Conservation (phyloP, 108 stramenopile species). For the Skeletonema menzelii region DNA sequence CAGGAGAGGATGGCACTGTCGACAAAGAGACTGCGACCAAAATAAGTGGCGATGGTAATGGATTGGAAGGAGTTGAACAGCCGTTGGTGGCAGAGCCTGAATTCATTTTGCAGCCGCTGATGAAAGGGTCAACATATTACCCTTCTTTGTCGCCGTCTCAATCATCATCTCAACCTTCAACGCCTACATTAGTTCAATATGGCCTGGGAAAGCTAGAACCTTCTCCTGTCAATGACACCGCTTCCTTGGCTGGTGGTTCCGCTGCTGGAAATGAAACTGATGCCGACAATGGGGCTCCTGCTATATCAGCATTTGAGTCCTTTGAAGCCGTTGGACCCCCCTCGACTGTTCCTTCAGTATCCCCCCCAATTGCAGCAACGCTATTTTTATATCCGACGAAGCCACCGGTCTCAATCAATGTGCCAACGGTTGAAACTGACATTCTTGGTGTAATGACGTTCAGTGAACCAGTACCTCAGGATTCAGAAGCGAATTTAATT, state of each 20-base stretch:
- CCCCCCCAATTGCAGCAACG: background rate
- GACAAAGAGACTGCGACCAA: background rate
- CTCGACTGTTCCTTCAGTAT: background rate
- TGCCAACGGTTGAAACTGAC: background rate
- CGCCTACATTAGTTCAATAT: background rate
- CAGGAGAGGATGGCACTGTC: background rate
- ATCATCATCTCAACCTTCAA: background rate
- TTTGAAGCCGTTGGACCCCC: background rate
- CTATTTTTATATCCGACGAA: background rate
- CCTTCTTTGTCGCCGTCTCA: slow-evolving; percentile 24
- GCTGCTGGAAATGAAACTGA: background rate
- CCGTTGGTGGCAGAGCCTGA: background rate
- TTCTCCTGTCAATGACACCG: background rate
- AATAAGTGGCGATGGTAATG: background rate
- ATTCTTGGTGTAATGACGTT: background rate
- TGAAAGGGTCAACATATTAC: slow-evolving; percentile 3
- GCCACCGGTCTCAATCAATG: background rate
- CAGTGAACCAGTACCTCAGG: background rate
- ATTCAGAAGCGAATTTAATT: background rate
- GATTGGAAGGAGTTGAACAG: slow-evolving; percentile 3
- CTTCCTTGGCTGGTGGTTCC: background rate
- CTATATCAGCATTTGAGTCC: background rate
- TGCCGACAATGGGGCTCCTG: background rate
- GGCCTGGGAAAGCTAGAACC: background rate
- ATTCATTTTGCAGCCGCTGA: background rate